These are phyloP conservation scores for Dentipellis sp. DNA, from an alignment of 768 basidiomycete species.

Conservation along the genomic window DNA sequence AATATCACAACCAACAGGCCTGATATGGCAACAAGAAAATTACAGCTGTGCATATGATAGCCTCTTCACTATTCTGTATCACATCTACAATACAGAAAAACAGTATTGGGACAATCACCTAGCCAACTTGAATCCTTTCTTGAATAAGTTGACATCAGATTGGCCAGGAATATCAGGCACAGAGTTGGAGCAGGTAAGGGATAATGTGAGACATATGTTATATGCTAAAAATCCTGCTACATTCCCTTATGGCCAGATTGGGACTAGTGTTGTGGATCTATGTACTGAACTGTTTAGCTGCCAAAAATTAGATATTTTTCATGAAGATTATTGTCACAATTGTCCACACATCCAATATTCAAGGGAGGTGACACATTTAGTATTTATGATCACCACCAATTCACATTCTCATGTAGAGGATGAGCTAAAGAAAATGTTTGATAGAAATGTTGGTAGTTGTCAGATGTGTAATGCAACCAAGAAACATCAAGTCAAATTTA, in stretches of 20 bases:
- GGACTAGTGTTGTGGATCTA: not conserved
- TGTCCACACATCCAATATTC: too few relatives aligned
- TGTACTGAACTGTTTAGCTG: not conserved
- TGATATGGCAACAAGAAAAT: constrained; percentile 1
- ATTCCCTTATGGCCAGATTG: not conserved
- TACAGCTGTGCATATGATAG: constrained; percentile 8
- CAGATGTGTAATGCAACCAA: not conserved
- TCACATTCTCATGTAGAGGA: not conserved
- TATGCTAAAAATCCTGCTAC: not conserved
- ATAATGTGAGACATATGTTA: not conserved
- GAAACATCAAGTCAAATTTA: not conserved
- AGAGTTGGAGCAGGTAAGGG: not conserved
- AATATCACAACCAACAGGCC: not conserved
- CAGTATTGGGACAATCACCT: not conserved
- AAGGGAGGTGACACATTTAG: not conserved
- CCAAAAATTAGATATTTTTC: not conserved
- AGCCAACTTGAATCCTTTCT: not conserved
- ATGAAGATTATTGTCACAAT: not conserved
- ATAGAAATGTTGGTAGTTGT: not conserved
- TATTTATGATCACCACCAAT: not conserved
- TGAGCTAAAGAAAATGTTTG: not conserved
- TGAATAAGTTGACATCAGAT: not conserved
- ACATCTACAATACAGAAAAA: not conserved
- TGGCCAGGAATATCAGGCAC: not conserved
- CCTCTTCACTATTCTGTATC: not conserved